Conservation (phyloP, 805 yeast genomes). For the Schwanniomyces pseudopolymorphus region DNA sequence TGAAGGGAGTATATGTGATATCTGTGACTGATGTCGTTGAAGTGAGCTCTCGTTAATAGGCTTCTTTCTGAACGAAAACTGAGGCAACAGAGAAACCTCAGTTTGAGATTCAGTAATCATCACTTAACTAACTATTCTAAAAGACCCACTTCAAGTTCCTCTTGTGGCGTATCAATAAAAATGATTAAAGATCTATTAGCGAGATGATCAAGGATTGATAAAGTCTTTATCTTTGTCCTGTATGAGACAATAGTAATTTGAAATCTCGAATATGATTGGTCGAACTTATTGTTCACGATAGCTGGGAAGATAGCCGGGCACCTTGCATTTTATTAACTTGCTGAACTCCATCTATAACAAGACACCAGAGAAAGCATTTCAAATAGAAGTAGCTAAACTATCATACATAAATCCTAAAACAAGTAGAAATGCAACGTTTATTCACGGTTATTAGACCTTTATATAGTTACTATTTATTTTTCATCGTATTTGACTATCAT, state of each 20-base stretch:
- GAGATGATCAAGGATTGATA: not conserved
- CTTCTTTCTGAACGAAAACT: constrained; percentile 32
- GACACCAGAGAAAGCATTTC: too few relatives aligned
- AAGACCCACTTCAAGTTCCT: not conserved
- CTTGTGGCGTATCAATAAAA: not conserved
- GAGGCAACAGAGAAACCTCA: constrained; percentile 12
- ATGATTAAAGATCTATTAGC: not conserved
- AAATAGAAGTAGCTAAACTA: too few relatives aligned
- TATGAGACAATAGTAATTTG: not conserved
- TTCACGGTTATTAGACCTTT: not conserved
- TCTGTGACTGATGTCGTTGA: constrained; percentile 19
- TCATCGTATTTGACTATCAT: not conserved
- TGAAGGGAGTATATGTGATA: constrained; percentile 24
- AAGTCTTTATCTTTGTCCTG: not conserved
- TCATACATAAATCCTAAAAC: not conserved
- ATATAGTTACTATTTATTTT: not conserved
- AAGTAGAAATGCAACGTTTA: not conserved
- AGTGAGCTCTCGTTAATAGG: constrained; percentile 19
- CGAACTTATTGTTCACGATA: not conserved
- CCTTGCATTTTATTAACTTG: too few relatives aligned
- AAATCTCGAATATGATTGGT: not conserved
- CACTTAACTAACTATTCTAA: not conserved
- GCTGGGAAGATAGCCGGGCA: not conserved
- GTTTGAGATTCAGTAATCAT: constrained; percentile 4
- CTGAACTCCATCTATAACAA: too few relatives aligned